These are phyloP conservation scores for Neurospora discreta DNA, from an alignment of 495 filamentous ascomycete genomes.

Conservation along the genomic window DNA sequence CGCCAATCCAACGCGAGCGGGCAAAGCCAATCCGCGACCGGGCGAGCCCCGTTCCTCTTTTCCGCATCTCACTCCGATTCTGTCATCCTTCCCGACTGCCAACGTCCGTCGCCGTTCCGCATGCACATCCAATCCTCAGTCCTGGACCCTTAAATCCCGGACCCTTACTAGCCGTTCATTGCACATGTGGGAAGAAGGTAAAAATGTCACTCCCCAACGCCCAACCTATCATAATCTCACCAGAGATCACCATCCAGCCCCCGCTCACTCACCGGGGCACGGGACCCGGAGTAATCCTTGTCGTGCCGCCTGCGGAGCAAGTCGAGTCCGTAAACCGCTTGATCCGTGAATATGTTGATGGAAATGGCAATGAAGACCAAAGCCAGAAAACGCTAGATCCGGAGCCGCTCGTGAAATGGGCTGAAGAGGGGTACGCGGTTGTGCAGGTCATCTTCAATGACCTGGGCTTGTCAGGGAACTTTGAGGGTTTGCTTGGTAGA, in stretches of 20 bases:
- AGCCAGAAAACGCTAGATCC: slow-evolving; percentile 27
- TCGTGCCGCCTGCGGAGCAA: slow-evolving; percentile 3
- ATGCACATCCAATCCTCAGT: not conserved
- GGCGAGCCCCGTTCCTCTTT: not conserved
- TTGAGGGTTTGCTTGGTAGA: not conserved
- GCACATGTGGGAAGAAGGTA: not conserved
- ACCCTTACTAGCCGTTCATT: not conserved
- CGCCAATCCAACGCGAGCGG: not conserved
- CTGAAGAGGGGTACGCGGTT: slow-evolving; percentile 47
- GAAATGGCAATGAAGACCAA: not conserved
- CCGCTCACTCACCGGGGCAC: slow-evolving; percentile 45
- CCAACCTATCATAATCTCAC: not conserved
- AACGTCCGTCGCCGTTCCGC: not conserved
- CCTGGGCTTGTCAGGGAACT: not conserved
- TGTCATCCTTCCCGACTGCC: not conserved
- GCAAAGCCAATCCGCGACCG: not conserved
- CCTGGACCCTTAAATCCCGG: not conserved
- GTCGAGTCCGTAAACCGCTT: not conserved
- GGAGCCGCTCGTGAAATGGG: slow-evolving; percentile 44
- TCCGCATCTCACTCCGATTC: not conserved
- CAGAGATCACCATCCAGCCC: slow-evolving; percentile 27
- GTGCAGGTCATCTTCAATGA: slow-evolving; percentile 22
- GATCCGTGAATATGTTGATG: not conserved
- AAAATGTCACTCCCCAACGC: not conserved
- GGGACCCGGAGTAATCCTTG: slow-evolving; percentile 44